These are phyloP conservation scores for Exsudoporus floridanus DNA, from an alignment of 1,284 basidiomycete species.

Conservation along the genomic window DNA sequence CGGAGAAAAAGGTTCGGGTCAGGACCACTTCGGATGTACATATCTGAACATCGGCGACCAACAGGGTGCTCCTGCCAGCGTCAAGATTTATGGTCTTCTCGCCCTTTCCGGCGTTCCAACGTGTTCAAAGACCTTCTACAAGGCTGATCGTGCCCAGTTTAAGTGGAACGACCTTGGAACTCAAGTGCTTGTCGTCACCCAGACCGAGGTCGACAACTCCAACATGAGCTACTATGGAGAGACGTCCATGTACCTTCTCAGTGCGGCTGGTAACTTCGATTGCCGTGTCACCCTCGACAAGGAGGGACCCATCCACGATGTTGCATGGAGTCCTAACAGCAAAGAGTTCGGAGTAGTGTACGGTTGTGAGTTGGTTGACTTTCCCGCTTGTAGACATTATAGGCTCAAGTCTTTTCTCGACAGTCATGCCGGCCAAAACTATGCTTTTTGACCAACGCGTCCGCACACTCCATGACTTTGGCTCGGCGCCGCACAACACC, in stretches of 20 bases:
- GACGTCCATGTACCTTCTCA: conserved; percentile 92
- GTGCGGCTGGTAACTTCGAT: conserved; percentile 94
- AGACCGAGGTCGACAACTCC: conserved; percentile 95
- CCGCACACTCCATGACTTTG: conserved; percentile 88
- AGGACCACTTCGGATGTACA: not conserved
- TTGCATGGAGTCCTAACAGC: conserved; percentile 95
- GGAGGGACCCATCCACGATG: conserved; percentile 97
- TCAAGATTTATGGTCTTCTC: conserved; percentile 84
- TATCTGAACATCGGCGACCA: conserved; percentile 2
- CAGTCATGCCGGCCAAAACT: conserved; percentile 94
- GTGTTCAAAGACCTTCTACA: conserved; percentile 91
- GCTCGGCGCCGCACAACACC: conserved; percentile 86
- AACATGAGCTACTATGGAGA: conserved; percentile 99
- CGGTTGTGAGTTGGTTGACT: conserved; percentile 76
- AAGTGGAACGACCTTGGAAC: conserved; percentile 96
- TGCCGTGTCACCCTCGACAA: conserved; percentile 92
- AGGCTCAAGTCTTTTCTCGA: conserved; percentile 1
- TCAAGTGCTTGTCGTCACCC: conserved; percentile 85
- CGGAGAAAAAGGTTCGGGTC: conserved; percentile 80
- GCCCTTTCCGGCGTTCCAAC: conserved; percentile 56
- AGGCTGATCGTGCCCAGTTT: conserved; percentile 90
- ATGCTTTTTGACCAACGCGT: conserved; percentile 91
- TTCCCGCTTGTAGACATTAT: not conserved
- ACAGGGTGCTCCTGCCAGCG: conserved; percentile 86
- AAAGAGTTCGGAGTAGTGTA: conserved; percentile 97